Evolutionary conservation across 2,329 filamentous ascomycete genomes (phyloP), one percentile per base, ranked within the genome.

Genomic region (Botryosphaeria dothidea): DNA sequence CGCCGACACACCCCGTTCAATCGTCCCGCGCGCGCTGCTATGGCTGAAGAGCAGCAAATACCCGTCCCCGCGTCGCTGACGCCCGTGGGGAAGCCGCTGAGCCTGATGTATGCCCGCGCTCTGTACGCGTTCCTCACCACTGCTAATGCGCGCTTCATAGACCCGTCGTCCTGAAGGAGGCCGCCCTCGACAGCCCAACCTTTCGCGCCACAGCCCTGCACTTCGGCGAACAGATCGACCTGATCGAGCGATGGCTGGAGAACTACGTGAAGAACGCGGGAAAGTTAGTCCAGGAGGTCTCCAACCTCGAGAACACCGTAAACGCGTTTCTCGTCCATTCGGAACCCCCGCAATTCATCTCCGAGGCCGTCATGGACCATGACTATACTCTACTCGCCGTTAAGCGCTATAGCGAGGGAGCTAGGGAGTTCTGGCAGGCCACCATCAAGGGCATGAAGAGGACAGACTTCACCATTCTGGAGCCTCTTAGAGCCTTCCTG

Each of bases 151-250:
- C 17, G n/a, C 31, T 45, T 25, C 43, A 43, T 69, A 88, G 86
- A 65, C 92, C 95, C 49, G 93, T 98, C 38, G 89, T 89, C 67
- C 85, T 98, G 71, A 95, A 94, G 80, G 95, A 99, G 85, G 95
- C 95, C 58, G 91, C 93, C 21, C 90, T 98, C 81, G 95, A 99
- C 80, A 97, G 93, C 43, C 95, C 95, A 27, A 96, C 93, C 38
- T 98, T 98, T 78, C 92, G 95, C 69, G 92, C 93, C 52, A 92
- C 92, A 23, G 87, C 92, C 46, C 81, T 90, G 52, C 92, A 97
- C 80, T 97, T 97, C 75, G 86, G 88, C 68, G 95, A 98, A 69
- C 94, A 99, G 81, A 87, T 97, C 72, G 95, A 98, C 69, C 85
- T 88, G 64, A 86, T 98, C 66, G 95, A 98, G 79, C 88, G 87